Conservation (phyloP, 2,329 filamentous ascomycete genomes). For the Knufia petricola region DNA sequence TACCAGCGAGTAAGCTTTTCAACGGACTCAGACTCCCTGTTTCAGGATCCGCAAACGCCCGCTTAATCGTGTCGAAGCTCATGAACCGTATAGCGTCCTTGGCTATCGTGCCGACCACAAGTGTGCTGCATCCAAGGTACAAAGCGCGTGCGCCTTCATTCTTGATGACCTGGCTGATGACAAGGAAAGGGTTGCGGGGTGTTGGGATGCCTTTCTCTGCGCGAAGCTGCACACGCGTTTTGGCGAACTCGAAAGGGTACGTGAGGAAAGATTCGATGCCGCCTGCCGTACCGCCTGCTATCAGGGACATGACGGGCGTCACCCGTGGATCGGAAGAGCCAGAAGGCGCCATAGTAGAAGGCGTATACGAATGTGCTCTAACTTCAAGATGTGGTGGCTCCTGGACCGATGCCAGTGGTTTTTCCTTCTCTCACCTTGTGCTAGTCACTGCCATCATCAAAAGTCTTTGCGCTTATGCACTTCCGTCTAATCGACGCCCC, state of each 20-base stretch:
- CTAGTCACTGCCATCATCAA: background rate
- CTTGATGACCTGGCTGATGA: slow-evolving; percentile 46
- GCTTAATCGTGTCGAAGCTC: slow-evolving; percentile 56
- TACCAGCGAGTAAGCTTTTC: slow-evolving; percentile 53
- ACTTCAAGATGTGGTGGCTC: background rate
- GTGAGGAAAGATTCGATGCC: slow-evolving; percentile 45
- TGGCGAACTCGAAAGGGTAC: slow-evolving; percentile 55
- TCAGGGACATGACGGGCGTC: slow-evolving; percentile 37
- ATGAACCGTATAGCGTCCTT: slow-evolving; percentile 60
- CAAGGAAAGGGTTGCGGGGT: slow-evolving; percentile 48
- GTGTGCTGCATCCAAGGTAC: slow-evolving; percentile 54
- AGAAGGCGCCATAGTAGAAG: slow-evolving; percentile 5
- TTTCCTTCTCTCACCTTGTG: background rate
- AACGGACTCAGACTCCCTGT: slow-evolving; percentile 48
- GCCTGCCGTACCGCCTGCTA: slow-evolving; percentile 44
- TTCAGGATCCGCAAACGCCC: slow-evolving; percentile 43
- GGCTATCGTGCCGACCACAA: slow-evolving; percentile 51
- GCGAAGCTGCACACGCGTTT: slow-evolving; percentile 52
- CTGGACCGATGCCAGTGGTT: background rate
- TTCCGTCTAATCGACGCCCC: too few species aligned
- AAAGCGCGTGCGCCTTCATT: slow-evolving; percentile 49
- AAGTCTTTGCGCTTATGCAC: background rate
- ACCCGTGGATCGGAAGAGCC: slow-evolving; percentile 6
- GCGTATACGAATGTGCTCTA: too few species aligned
- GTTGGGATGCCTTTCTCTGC: slow-evolving; percentile 31